Conservation (phyloP, 2,329 filamentous ascomycete species). For the Knufia fluminis region DNA sequence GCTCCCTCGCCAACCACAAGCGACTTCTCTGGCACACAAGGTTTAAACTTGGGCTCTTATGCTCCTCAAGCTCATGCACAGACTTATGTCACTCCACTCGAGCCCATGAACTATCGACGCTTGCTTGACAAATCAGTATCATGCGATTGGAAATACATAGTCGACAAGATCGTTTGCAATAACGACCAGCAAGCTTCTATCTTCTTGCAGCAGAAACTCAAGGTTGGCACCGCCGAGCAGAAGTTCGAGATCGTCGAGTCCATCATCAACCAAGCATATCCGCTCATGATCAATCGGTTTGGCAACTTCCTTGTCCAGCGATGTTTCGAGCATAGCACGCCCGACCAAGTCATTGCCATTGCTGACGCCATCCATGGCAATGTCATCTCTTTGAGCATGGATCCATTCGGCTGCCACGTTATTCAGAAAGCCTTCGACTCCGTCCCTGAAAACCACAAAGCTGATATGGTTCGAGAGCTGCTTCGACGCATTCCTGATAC, state of each 20-base stretch:
- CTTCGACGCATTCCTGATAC: slow-evolving; percentile 93
- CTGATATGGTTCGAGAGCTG: slow-evolving; percentile 96
- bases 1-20: slow-evolving; percentile 14
- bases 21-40: slow-evolving; percentile 16
- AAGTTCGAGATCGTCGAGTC: slow-evolving; percentile 96
- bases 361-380: slow-evolving; percentile 90
- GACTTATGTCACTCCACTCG: slow-evolving; percentile 76
- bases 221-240: slow-evolving; percentile 87
- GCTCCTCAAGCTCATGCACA: slow-evolving; percentile 48
- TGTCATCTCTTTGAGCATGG: slow-evolving; percentile 91
- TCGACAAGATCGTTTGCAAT: slow-evolving; percentile 98
- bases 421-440: slow-evolving; percentile 98
- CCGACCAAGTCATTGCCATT: slow-evolving; percentile 89
- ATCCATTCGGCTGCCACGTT: slow-evolving; percentile 95
- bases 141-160: slow-evolving; percentile 99
- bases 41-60: slow-evolving; percentile 28
- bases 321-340: slow-evolving; percentile 95
- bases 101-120: slow-evolving; percentile 92
- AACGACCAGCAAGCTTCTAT: slow-evolving; percentile 99
- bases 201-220: slow-evolving; percentile 97
- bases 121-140: slow-evolving; percentile 91
- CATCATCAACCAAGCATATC: slow-evolving; percentile 89
- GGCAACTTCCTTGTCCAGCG: slow-evolving; percentile 97
- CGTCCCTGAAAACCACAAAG: slow-evolving; percentile 95
- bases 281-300: slow-evolving; percentile 96